Base-by-base conservation (phyloP, 371 early-diverging fungal genomes). In the Apophysomyces elegans region DNA sequence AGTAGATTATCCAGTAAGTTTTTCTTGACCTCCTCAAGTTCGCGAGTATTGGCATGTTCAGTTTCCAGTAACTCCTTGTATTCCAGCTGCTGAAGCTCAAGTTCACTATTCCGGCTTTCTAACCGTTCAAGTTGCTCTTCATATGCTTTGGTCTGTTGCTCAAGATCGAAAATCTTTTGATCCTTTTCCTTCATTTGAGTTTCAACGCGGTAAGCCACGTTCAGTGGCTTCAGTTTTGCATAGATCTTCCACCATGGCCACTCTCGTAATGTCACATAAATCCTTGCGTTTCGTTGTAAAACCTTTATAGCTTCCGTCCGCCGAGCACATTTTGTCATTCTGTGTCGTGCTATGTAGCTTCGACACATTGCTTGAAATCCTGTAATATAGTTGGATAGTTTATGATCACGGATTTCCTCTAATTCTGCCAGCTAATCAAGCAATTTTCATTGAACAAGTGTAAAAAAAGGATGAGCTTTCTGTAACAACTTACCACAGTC, bases 191-290 rank as follows among this genome's bases (percentile, higher is more conserved):
- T 80, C 8, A 87, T 81, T 16, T 88, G 75, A 44, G 72, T 66
- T 14, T 96, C 95, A 14, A 85, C 78, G 14, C 90, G 89, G 65
- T 90, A 91, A 1, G 96, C 96, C 56, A 91, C 94, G 44, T 98
- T 82, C 47, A 99, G 85, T n/a, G 99, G 99, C 83, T 99, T 98
- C 66, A 99, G 90, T 58, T 97, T 96, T 68, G 92, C 86, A 81
- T 97, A 99, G 36, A 99, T 85, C 63, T 88, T 91, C 96, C 97
- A 98, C 97, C 98, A 96, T 21, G 95, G 83, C 95, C 97, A 95
- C 81, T 96, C 94, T 37, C 94, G 89, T 13, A 96, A 84, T 58
- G 91, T 81, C 62, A 94, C 89, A 74, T 94, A 95, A 36, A 96
- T 85, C 14, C 96, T 81, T 12, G 95, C 92, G 73, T 98, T 96